Percentiles rank a stretch among this genome's conserved stretches.
These are phyloP conservation scores for Inga laurina DNA, from an alignment of 306 rosid genomes.

Conservation along the genomic window DNA sequence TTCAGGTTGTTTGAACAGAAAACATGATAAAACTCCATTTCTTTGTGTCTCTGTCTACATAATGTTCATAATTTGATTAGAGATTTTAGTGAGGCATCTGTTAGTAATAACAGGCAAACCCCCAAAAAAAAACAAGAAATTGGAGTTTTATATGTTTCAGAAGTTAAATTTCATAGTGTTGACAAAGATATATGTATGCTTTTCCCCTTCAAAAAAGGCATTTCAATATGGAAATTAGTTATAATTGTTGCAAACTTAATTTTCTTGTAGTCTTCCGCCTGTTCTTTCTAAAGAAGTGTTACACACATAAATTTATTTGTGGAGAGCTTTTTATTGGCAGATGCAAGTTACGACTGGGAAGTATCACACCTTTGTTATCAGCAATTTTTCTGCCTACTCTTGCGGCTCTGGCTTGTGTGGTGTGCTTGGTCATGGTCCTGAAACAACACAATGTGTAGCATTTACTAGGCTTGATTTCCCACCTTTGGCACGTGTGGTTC, in stretches of 20 bases:
- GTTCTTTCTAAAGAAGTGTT: conserved; percentile 3
- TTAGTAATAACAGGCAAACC: background rate
- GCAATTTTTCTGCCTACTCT: conserved; percentile 77
- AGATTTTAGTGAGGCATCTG: background rate
- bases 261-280: conserved; percentile 18
- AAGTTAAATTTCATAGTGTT: background rate
- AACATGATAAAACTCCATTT: background rate
- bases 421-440: conserved; percentile 90
- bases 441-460: conserved; percentile 75
- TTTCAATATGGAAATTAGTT: background rate
- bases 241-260: background rate
- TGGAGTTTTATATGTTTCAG: background rate
- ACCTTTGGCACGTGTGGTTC: conserved; percentile 58
- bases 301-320: conserved; percentile 32
- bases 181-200: background rate
- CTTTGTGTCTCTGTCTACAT: background rate
- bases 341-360: conserved; percentile 91
- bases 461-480: conserved; percentile 72
- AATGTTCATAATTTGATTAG: background rate
- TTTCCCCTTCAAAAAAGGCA: background rate
- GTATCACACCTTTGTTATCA: conserved; percentile 80
- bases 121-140: background rate
- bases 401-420: conserved; percentile 91
- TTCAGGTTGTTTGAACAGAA: background rate
- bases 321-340: conserved; percentile 48